Conservation (phyloP, 75 land plant species). For the Selaginella tamariscina region DNA sequence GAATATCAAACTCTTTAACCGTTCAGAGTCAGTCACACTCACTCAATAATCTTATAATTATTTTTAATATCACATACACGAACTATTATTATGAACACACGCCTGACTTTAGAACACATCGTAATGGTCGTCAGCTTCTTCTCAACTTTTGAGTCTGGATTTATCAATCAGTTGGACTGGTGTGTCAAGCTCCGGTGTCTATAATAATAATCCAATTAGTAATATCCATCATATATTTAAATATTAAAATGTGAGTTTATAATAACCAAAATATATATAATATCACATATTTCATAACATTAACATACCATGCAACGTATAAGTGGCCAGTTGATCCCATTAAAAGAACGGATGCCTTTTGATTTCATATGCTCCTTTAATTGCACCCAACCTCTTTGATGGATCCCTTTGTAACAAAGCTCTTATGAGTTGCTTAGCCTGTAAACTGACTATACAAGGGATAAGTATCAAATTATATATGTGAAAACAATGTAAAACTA, state of each 20-base stretch:
- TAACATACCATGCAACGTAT: conserved; percentile 71
- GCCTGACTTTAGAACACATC: too few relatives aligned
- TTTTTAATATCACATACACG: too few relatives aligned
- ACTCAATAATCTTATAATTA: too few relatives aligned
- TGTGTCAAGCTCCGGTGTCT: neutral
- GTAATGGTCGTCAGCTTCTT: too few relatives aligned
- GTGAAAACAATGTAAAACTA: neutral
- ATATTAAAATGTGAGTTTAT: neutral
- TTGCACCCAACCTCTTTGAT: conserved; percentile 38
- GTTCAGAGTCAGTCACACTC: too few relatives aligned
- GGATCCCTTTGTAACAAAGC: conserved; percentile 55
- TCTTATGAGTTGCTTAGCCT: conserved; percentile 49
- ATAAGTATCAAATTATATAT: neutral
- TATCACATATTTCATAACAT: too few relatives aligned
- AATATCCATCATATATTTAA: too few relatives aligned
- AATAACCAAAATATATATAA: too few relatives aligned
- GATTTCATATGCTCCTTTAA: conserved; percentile 54
- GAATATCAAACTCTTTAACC: too few relatives aligned
- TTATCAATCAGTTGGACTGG: neutral
- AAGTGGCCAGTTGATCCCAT: conserved; percentile 83
- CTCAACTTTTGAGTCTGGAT: too few relatives aligned
- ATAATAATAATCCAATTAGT: neutral
- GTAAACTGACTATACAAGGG: conserved; percentile 58
- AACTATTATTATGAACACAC: too few relatives aligned
- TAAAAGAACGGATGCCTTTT: conserved; percentile 66